Percentiles rank a stretch among this genome's conserved stretches.
Evolutionary conservation across 1,139 yeast genomes (phyloP).

Genomic region (Geotrichum histeridarum): DNA sequence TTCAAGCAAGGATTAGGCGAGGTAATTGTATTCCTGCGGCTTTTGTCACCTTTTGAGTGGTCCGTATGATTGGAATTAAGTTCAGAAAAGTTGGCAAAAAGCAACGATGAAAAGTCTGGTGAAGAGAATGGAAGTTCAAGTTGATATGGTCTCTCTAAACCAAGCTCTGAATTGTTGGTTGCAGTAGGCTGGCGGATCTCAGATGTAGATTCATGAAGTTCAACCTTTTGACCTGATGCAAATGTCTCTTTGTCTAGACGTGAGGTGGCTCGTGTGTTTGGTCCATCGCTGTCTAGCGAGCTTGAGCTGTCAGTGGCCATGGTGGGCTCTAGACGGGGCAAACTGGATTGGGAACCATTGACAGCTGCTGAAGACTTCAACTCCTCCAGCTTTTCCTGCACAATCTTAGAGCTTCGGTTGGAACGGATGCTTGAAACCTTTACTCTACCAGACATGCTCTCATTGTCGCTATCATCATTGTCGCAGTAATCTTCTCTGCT

Average conservation of each 20-base stretch:
- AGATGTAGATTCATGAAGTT: too few relatives aligned
- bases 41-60: background rate
- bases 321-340: background rate
- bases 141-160: background rate
- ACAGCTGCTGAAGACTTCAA: too few relatives aligned
- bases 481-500: background rate
- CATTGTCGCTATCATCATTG: background rate
- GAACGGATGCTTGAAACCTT: background rate
- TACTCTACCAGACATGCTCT: background rate
- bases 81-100: conserved; percentile 3
- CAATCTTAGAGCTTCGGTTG: background rate
- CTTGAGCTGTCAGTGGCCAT: background rate
- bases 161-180: background rate
- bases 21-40: conserved; percentile 12
- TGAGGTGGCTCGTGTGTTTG: too few relatives aligned
- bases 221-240: too few relatives aligned
- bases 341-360: background rate
- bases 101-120: conserved; percentile 11
- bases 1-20: conserved; percentile 1
- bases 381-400: too few relatives aligned
- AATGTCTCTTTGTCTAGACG: too few relatives aligned
- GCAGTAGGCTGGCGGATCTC: too few relatives aligned
- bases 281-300: too few relatives aligned
- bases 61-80: background rate
- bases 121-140: conserved; percentile 12